A percentile compares a stretch with the other conserved stretches of the same genome.
Evolutionary conservation across 257 asterid species (phyloP).

Genomic region (Thymus quinquecostatus): DNA sequence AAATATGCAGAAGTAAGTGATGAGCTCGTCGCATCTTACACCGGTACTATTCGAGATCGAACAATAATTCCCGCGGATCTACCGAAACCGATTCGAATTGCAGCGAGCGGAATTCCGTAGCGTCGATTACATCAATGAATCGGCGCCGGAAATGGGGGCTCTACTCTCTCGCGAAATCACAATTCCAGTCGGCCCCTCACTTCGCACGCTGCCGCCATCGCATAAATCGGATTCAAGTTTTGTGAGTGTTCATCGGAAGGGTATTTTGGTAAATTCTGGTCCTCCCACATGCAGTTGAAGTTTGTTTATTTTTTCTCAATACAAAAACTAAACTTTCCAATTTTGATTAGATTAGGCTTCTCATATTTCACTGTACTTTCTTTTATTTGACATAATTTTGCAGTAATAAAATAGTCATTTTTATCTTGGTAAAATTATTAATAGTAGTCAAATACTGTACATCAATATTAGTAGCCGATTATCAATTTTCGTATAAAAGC

Average conservation of each 20-base stretch:
- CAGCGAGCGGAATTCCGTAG: not conserved
- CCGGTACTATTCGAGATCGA: constrained; percentile 30
- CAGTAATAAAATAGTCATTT: too few relatives aligned
- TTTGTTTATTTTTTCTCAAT: too few relatives aligned
- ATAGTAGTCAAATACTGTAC: too few relatives aligned
- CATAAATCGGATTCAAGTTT: constrained; percentile 24
- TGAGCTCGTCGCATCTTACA: constrained; percentile 32
- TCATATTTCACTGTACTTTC: not conserved
- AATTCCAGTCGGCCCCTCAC: constrained; percentile 37
- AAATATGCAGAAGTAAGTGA: constrained; percentile 5
- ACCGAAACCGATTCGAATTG: constrained; percentile 32
- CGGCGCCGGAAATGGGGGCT: constrained; percentile 38
- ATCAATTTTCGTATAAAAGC: too few relatives aligned
- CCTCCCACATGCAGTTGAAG: not conserved
- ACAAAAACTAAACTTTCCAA: too few relatives aligned
- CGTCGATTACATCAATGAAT: not conserved
- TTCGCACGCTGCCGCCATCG: constrained; percentile 38
- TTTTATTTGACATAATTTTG: too few relatives aligned
- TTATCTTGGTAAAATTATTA: too few relatives aligned
- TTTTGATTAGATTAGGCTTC: too few relatives aligned
- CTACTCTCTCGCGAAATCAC: constrained; percentile 29
- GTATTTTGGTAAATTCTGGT: too few relatives aligned
- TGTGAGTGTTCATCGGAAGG: constrained; percentile 16
- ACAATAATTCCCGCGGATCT: constrained; percentile 30
- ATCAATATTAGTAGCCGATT: too few relatives aligned